Evolutionary conservation across 331 rosid species (phyloP), one percentile per base, ranked within the genome.

Genomic region (Malus hybrid): DNA sequence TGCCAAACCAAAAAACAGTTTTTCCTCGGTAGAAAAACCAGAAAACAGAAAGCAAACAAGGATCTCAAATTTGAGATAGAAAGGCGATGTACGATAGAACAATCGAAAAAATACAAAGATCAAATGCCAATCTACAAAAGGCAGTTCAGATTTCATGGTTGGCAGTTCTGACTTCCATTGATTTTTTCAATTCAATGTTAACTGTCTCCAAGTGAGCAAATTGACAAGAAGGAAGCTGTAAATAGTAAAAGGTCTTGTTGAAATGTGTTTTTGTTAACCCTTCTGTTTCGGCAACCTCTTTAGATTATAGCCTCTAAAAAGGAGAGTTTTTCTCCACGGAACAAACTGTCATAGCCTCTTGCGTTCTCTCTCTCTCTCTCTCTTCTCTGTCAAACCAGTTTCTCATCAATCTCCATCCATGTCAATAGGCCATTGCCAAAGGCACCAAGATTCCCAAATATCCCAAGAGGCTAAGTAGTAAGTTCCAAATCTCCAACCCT

Each of bases 261-360:
- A 9, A 39, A 39, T 39, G 46, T 39, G 46, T 3, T 39, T 63
- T 63, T 20, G 77, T 74, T 46, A 32, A 24, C 77, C 77, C 70
- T 63, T 62, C 63, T 74, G 69, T 44, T 74, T 74, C 77, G 77
- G 62, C 48, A 10, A 44, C 62, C 58, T 32, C 44, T 29, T 29
- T 63, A 44, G 56, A 36, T 63, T 74, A 29, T 7, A 74, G 66
- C 77, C 77, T 74, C 70, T 74, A 33, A 16, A 63, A 58, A 6
- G 44, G 70, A 46, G 70, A 12, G 7, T 18, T 60, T 28, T 46
- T 74, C 70, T 74, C 77, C 50, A 42, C 77, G 48, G 29, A 74
- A 74, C 12, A 61, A 63, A 62, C 52, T 39, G 46, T 24, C 46
- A 39, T 39, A 39, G 67, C 10, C 57, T 50, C 56, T 50, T 50